phyloP scores from a whole-genome alignment of 306 rosid genomes.

The Sphenostylis stenocarpa region DNA sequence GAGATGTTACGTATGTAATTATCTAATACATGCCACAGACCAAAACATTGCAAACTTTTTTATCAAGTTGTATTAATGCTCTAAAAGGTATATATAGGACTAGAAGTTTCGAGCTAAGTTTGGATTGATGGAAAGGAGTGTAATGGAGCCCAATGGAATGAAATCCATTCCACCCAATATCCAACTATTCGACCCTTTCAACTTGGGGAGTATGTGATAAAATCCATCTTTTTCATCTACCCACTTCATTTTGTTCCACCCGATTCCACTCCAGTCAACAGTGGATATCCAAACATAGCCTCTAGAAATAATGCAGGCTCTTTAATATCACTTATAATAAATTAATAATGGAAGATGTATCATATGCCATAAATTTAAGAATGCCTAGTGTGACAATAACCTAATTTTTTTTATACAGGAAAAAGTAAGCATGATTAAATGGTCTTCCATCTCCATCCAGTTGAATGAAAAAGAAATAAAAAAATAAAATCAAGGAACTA shows the following conservation, averaged over 20 bases:
- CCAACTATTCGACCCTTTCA: not conserved
- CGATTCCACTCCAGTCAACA: not conserved
- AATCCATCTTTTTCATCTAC: not conserved
- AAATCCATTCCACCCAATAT: not conserved
- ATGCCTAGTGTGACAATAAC: not conserved
- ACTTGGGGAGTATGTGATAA: not conserved
- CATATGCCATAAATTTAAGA: not conserved
- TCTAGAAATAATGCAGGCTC: not conserved
- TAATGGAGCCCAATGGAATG: not conserved
- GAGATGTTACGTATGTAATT: not conserved
- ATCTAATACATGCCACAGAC: not conserved
- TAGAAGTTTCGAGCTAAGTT: not conserved
- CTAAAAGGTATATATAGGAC: not conserved
- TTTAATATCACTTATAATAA: not conserved
- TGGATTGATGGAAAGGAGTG: not conserved
- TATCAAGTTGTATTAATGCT: not conserved
- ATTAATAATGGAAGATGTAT: not conserved
- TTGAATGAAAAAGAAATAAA: not conserved
- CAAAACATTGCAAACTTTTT: not conserved
- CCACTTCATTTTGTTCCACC: conserved; percentile 6
- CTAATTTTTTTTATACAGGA: not conserved
- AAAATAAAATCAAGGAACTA: not conserved
- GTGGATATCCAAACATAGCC: not conserved
- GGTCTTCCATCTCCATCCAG: not conserved
- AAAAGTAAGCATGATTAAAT: conserved; percentile 21